phyloP scores from a whole-genome alignment of 208 protist species.

The Leishmania tarentolae region DNA sequence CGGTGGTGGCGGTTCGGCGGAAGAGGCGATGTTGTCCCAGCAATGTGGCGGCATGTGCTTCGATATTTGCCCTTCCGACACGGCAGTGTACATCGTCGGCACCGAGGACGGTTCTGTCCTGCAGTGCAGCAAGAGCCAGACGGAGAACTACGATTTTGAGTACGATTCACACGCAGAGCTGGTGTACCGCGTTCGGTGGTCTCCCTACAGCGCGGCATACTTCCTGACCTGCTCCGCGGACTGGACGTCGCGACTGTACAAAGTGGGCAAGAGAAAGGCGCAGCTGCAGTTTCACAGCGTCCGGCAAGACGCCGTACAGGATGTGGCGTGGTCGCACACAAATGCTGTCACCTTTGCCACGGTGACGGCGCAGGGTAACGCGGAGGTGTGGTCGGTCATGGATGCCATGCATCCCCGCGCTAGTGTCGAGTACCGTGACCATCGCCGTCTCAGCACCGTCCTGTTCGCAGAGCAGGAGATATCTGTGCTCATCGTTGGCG shows the following conservation, averaged over 20 bases:
- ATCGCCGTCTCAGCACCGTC: conserved; percentile 73
- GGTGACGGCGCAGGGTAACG: conserved; percentile 83
- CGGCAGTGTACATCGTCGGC: conserved; percentile 93
- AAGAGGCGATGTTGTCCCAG: conserved; percentile 92
- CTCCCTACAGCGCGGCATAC: conserved; percentile 86
- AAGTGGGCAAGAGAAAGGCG: conserved; percentile 57
- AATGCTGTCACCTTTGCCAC: conserved; percentile 94
- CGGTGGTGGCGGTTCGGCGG: conserved; percentile 26
- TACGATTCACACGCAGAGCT: conserved; percentile 94
- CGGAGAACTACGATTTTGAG: conserved; percentile 94
- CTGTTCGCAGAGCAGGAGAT: conserved; percentile 89
- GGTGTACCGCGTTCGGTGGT: conserved; percentile 94
- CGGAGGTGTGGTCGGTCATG: conserved; percentile 81
- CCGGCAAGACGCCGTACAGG: conserved; percentile 89
- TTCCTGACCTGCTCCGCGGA: conserved; percentile 97
- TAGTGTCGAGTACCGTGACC: conserved; percentile 67
- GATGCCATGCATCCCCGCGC: conserved; percentile 76
- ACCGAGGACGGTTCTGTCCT: conserved; percentile 96
- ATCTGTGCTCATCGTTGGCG: conserved; percentile 87
- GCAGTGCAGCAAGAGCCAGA: conserved; percentile 96
- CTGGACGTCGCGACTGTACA: conserved; percentile 95
- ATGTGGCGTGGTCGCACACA: conserved; percentile 94
- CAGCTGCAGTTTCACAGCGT: conserved; percentile 86
- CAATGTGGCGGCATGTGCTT: conserved; percentile 94
- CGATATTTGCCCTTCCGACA: conserved; percentile 90